Conservation (phyloP, 1,139 yeast species). For the Saccharomyces pastorianus region DNA sequence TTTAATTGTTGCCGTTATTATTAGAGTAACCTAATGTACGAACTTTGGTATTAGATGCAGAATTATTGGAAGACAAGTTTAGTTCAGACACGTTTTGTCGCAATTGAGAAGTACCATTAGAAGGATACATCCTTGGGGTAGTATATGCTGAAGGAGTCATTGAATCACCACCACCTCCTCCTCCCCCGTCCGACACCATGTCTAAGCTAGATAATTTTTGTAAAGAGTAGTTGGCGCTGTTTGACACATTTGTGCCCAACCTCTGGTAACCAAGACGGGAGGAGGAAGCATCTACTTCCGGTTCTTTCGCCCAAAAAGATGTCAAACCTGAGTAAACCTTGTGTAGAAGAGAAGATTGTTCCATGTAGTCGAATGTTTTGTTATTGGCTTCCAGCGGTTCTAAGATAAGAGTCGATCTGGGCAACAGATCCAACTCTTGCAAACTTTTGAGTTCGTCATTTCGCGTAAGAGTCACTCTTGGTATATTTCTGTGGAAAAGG, state of each 20-base stretch:
- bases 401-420: slow-evolving; percentile 54
- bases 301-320: not conserved
- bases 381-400: slow-evolving; percentile 1
- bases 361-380: not conserved
- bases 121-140: not conserved
- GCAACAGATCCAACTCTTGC: slow-evolving; percentile 44
- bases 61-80: not conserved
- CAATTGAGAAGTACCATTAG: not conserved
- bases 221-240: not conserved
- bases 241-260: not conserved
- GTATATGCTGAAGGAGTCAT: not conserved
- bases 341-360: not conserved
- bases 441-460: slow-evolving; percentile 48
- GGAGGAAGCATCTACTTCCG: not conserved
- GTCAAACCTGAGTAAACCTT: not conserved
- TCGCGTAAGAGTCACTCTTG: slow-evolving; percentile 39
- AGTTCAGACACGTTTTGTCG: not conserved
- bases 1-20: not conserved
- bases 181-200: not conserved
- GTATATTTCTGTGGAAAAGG: slow-evolving; percentile 36
- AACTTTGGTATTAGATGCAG: not conserved
- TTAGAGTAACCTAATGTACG: not conserved
- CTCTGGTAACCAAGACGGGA: not conserved
- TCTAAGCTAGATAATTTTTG: not conserved
- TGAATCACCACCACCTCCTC: not conserved